These are phyloP conservation scores for Phytophthora citrophthora DNA, from an alignment of 352 stramenopile species.

Conservation along the genomic window DNA sequence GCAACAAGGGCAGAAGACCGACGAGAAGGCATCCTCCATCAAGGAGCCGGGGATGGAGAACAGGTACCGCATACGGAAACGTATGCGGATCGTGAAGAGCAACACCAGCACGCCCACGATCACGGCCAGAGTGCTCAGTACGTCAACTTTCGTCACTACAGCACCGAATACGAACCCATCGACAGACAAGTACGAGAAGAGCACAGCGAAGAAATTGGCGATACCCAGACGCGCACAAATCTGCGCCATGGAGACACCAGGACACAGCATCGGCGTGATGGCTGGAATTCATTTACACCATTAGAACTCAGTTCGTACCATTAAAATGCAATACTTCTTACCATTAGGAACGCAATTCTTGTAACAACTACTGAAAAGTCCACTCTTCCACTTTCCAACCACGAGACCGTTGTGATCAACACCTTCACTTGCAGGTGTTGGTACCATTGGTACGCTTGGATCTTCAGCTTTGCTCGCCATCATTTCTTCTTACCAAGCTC, in stretches of 20 bases:
- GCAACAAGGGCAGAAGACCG: constrained; percentile 51
- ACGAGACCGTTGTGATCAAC: constrained; percentile 50
- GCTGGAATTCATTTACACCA: constrained; percentile 3
- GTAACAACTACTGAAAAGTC: constrained; percentile 41
- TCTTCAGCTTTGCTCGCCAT: constrained; percentile 32
- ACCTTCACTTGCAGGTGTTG: constrained; percentile 31
- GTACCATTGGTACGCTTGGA: constrained; percentile 30
- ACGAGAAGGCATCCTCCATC: constrained; percentile 42
- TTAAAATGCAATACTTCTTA: constrained; percentile 3
- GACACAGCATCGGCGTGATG: constrained; percentile 48
- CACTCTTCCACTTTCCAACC: constrained; percentile 45
- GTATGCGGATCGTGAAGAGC: constrained; percentile 50
- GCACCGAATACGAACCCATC: constrained; percentile 45
- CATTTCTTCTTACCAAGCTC: constrained; percentile 21
- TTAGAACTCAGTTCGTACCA: not conserved
- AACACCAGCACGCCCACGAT: constrained; percentile 37
- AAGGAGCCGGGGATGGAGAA: constrained; percentile 57
- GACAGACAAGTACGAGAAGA: constrained; percentile 37
- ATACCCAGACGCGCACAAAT: constrained; percentile 51
- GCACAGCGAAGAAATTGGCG: constrained; percentile 42
- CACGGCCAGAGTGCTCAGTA: constrained; percentile 43
- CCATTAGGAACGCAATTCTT: constrained; percentile 45
- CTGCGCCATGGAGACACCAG: constrained; percentile 56
- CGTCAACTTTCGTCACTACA: constrained; percentile 23
- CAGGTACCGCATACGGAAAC: constrained; percentile 59